Base-by-base conservation (phyloP, 1,284 basidiomycete species). In the Waitea zeae region DNA sequence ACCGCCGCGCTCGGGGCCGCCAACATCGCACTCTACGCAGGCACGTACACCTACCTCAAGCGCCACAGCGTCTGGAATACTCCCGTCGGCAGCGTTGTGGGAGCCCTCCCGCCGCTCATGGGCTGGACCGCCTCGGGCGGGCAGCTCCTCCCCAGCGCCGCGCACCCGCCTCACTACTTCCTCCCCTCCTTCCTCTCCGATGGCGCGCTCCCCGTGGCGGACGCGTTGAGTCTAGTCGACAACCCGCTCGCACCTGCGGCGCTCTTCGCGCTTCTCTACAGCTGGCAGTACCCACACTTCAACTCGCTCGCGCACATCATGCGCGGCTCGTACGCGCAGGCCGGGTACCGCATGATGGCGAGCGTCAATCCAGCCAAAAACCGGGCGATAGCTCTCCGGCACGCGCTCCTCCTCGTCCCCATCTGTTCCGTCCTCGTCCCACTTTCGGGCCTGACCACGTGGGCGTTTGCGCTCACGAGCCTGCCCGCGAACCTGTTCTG, bases 241-340 rank as follows among this genome's bases (percentile, higher is more conserved):
- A 88, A 84, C 48, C 76, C 84, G 1, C 68, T 92, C 28, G 72
- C 78, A 0, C 73, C 83, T 0, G 55, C 81, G 36, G 71, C 77
- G 2, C 60, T 96, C 2, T 86, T 82, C 55, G 61, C 74, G 50
- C 56, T 96, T 34, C 69, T 97, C 11, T 99, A 80, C 58, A 83
- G 82, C 39, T 99, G 95, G 95, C 95, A 99, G 51, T 98, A 98
- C 54, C 93, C 95, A 13, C 95, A 98, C 54, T 98, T 99, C 61
- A 97, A 95, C 57, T 61, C 88, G 1, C 65, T 98, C n/a, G 77
- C 90, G 3, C 73, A 96, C 55, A 64, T 90, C 33, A 70, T 95
- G 11, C 72, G 90, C 17, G 74, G 70, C 12, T 82, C 83, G 20
- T 99, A 99, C 56, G 88, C 93, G 0, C 73, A 88, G 47, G 88